These are phyloP conservation scores for Plenodomus biglobosus DNA, from an alignment of 2,329 filamentous ascomycete species.

Conservation along the genomic window DNA sequence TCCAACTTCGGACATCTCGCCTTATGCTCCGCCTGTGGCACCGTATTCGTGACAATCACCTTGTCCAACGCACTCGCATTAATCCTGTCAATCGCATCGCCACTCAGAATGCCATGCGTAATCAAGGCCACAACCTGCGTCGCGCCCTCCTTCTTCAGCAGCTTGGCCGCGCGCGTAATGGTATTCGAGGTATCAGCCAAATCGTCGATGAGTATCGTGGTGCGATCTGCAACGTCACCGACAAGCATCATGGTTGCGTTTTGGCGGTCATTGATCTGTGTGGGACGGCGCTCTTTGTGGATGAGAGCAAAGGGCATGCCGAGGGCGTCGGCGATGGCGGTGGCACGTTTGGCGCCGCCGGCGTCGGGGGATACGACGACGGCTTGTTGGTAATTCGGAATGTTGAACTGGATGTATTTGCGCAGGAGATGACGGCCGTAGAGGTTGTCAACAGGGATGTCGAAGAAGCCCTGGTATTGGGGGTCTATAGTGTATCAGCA, in stretches of 20 bases:
- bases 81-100: constrained; percentile 91
- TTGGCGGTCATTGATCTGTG: constrained; percentile 79
- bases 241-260: constrained; percentile 91
- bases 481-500: constrained; percentile 66
- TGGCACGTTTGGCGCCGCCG: constrained; percentile 93
- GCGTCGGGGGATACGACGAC: constrained; percentile 97
- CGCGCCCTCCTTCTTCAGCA: constrained; percentile 93
- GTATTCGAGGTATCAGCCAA: constrained; percentile 96
- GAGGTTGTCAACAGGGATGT: constrained; percentile 96
- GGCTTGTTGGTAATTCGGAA: constrained; percentile 79
- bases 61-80: constrained; percentile 92
- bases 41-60: constrained; percentile 92
- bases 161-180: constrained; percentile 91
- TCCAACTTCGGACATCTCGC: constrained; percentile 82
- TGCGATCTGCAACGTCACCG: constrained; percentile 76
- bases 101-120: constrained; percentile 92
- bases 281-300: constrained; percentile 94
- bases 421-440: constrained; percentile 77
- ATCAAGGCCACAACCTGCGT: constrained; percentile 86
- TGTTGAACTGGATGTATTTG: constrained; percentile 74
- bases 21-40: constrained; percentile 82
- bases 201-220: constrained; percentile 91
- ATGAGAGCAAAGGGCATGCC: constrained; percentile 96
- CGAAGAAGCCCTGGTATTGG: constrained; percentile 98
- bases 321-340: constrained; percentile 88